Conservation (phyloP, 1,284 basidiomycete genomes). For the Puccinia horiana region DNA sequence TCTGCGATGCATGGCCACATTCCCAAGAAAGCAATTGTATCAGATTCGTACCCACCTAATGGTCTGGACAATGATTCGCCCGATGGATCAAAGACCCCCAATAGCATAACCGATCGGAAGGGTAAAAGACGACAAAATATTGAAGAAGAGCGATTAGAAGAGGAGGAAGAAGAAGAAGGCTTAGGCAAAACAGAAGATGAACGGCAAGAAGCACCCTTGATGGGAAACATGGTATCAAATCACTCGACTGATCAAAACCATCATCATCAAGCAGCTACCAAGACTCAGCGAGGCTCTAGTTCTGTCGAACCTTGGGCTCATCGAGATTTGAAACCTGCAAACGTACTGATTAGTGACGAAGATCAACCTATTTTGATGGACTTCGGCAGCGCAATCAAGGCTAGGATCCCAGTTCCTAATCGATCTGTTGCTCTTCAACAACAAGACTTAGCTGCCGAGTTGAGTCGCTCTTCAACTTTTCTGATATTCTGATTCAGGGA, state of each 20-base stretch:
- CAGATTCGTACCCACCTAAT: conserved; percentile 31
- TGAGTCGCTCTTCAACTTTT: conserved; percentile 17
- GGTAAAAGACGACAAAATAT: conserved; percentile 25
- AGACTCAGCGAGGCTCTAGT: not conserved
- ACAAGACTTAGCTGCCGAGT: conserved; percentile 52
- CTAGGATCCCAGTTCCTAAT: conserved; percentile 54
- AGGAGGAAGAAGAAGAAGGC: conserved; percentile 37
- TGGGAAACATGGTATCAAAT: conserved; percentile 30
- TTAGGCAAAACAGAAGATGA: conserved; percentile 40
- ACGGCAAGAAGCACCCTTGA: conserved; percentile 37
- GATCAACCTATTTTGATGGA: conserved; percentile 57
- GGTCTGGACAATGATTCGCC: conserved; percentile 27
- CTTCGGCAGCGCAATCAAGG: conserved; percentile 57
- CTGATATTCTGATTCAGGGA: not conserved
- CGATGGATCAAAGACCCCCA: not conserved
- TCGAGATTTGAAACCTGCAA: conserved; percentile 51
- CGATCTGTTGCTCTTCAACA: conserved; percentile 57
- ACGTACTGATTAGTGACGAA: conserved; percentile 57
- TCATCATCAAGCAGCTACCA: not conserved
- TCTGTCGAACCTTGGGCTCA: conserved; percentile 33
- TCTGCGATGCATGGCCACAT: conserved; percentile 55
- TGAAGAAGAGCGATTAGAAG: conserved; percentile 1
- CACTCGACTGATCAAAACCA: conserved; percentile 7
- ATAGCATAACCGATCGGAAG: conserved; percentile 10
- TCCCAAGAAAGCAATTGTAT: conserved; percentile 52